Conservation (phyloP, 148 eudicot species). For the Rhododendron vialii region DNA sequence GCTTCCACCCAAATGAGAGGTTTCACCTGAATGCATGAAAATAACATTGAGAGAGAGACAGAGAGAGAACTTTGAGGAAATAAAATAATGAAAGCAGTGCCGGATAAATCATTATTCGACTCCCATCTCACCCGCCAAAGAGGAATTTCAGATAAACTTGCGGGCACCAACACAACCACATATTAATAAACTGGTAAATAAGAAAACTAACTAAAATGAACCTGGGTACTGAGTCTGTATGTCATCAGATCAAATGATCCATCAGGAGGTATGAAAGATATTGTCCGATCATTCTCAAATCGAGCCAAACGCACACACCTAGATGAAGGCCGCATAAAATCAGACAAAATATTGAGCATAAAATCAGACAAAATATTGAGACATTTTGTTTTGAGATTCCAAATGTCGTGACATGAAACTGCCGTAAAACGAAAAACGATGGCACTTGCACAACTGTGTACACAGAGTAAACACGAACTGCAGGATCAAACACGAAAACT, state of each 20-base stretch:
- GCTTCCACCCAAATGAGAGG: constrained; percentile 99
- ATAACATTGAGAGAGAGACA: background rate
- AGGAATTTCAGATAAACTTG: constrained; percentile 1
- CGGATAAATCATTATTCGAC: background rate
- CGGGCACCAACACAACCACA: background rate
- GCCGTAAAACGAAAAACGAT: background rate
- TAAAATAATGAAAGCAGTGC: background rate
- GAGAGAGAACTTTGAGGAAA: background rate
- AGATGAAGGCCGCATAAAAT: background rate
- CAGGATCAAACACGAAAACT: background rate
- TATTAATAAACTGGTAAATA: background rate
- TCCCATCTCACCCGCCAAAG: background rate
- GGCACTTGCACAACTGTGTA: constrained; percentile 53
- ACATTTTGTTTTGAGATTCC: background rate
- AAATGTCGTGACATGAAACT: background rate
- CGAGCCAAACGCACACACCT: constrained; percentile 96
- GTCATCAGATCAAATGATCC: constrained; percentile 97
- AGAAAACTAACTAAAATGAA: background rate
- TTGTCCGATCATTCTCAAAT: constrained; percentile 91
- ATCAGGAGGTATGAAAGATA: constrained; percentile 96
- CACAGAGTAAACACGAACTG: background rate
- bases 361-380: background rate
- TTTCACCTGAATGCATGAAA: constrained; percentile 53
- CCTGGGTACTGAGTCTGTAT: constrained; percentile 94
- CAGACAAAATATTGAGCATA: background rate